phyloP scores from a whole-genome alignment of 2,329 filamentous ascomycete genomes.

The Cryphonectria naterciae region DNA sequence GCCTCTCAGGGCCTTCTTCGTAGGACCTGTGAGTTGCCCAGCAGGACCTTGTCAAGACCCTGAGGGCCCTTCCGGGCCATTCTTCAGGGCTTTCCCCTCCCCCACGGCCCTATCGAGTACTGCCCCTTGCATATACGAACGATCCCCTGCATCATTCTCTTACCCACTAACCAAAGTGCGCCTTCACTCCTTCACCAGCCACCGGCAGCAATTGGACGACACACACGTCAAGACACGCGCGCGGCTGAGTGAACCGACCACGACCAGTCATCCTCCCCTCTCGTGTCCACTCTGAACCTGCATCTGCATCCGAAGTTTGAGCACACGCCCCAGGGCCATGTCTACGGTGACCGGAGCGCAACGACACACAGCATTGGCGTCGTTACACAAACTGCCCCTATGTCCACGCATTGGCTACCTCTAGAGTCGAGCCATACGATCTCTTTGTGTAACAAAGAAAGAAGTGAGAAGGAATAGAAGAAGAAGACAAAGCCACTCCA shows the following conservation, averaged over 20 bases:
- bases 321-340: neutral
- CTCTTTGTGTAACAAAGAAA: neutral
- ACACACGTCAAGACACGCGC: neutral
- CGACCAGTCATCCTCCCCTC: constrained; percentile 1
- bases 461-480: neutral
- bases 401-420: neutral
- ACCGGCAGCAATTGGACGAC: neutral
- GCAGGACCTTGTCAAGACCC: neutral
- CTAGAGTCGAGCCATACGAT: neutral
- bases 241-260: constrained; percentile 1
- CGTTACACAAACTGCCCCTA: neutral
- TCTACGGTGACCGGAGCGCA: neutral
- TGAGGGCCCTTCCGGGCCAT: neutral
- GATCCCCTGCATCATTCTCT: neutral
- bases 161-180: neutral
- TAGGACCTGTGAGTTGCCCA: neutral
- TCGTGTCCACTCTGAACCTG: neutral
- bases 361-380: neutral
- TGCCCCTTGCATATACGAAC: neutral
- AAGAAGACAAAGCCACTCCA: neutral
- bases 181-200: neutral
- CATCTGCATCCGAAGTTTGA: neutral
- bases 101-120: neutral
- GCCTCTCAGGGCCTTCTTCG: neutral
- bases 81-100: neutral